Conservation (phyloP, 306 rosid species). For the Vicia villosa region DNA sequence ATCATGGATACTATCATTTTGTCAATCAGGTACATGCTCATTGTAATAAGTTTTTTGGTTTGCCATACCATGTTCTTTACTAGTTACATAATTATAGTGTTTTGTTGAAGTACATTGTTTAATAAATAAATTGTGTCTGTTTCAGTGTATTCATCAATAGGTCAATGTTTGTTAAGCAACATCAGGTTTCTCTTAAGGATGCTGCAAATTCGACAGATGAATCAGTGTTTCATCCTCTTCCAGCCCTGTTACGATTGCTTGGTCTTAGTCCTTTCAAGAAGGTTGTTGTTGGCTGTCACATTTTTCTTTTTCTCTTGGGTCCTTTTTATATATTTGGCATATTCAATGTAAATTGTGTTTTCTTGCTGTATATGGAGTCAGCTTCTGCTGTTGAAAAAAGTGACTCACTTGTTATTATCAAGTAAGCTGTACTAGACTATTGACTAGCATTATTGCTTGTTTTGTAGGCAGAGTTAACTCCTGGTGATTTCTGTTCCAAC, state of each 20-base stretch:
- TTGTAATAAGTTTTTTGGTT: background rate
- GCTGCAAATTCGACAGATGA: slow-evolving; percentile 67
- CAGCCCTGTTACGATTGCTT: slow-evolving; percentile 76
- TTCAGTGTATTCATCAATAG: slow-evolving; percentile 76
- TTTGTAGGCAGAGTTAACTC: slow-evolving; percentile 85
- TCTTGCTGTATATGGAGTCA: slow-evolving; percentile 13
- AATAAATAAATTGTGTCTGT: slow-evolving; percentile 18
- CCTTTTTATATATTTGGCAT: background rate
- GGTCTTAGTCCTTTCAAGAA: slow-evolving; percentile 76
- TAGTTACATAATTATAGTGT: slow-evolving; percentile 9
- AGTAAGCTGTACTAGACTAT: slow-evolving; percentile 31
- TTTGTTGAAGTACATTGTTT: background rate
- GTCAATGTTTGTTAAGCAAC: slow-evolving; percentile 68
- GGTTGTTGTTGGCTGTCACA: slow-evolving; percentile 48
- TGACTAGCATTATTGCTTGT: slow-evolving; percentile 27
- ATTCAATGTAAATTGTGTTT: slow-evolving; percentile 15
- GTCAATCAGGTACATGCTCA: slow-evolving; percentile 62
- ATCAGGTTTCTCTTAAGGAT: slow-evolving; percentile 68
- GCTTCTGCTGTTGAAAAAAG: slow-evolving; percentile 17
- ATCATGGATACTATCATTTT: slow-evolving; percentile 79
- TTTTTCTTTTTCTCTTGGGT: background rate
- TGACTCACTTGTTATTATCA: slow-evolving; percentile 16
- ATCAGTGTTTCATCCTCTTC: slow-evolving; percentile 84
- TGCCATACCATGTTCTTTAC: background rate
- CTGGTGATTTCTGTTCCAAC: slow-evolving; percentile 69